Base-by-base conservation (phyloP, 495 filamentous ascomycete species). In the Trichoderma gamsii region DNA sequence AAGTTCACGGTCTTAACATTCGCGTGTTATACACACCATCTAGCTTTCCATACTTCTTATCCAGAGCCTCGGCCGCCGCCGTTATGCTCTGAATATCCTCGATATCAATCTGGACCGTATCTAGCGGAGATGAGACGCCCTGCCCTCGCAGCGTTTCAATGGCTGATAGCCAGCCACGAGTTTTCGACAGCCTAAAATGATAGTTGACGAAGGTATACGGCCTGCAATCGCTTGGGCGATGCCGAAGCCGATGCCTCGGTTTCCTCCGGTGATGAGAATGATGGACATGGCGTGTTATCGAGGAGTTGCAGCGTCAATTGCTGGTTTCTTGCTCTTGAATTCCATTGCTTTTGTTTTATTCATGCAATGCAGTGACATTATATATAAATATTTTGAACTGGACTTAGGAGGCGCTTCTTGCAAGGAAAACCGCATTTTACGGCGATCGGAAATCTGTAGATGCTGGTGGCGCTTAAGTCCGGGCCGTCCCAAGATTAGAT, bases 221-320 rank as follows among this genome's bases (percentile, higher is more conserved):
- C 68, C 66, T 44, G 69, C 73, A 49, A 70, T 69, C 21, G 70
- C 71, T 65, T 79, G 73, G 63, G 76, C 70, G 23, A 78, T 78
- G 27, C 71, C 73, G 65, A 76, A 73, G 12, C 77, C 77, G 5
- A 81, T 73, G 25, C 76, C 73, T 49, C 74, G 72, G 63, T 80
- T 81, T 35, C 75, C 74, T 7, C 78, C 78, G 1, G 79, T 81
- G 52, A 76, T 69, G 49, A 81, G 72, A 38, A 78, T 71, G 12
- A 73, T 66, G 49, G 71, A 46, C 73, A 74, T 75, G 68, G 64
- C 25, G 56, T 27, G 56, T 32, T 29, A 29, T 61, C 25, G 56
- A 61, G 13, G 9, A 61, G 23, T 32, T 35, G 56, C 9, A 21
- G 0, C 25, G 49, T 52, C 2, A 18, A 38, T 52, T 8, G 8